phyloP scores from a whole-genome alignment of 345 rosid species.

The Populus deltoides region DNA sequence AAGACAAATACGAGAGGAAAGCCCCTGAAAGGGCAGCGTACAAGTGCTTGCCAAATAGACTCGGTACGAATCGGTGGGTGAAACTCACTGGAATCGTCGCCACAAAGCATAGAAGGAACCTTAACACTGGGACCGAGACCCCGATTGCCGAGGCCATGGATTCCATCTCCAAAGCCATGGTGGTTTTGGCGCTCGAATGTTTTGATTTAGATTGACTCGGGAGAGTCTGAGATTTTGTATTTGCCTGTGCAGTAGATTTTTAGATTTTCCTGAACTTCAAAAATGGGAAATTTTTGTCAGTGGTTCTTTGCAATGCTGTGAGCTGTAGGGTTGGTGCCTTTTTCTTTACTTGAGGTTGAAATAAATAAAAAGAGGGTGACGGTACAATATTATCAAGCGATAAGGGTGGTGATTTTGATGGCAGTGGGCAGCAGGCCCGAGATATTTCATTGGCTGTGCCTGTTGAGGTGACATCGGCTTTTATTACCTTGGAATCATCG shows the following conservation, averaged over 20 bases:
- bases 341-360: not conserved
- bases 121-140: conserved; percentile 74
- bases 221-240: not conserved
- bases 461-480: not conserved
- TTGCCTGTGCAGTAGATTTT: too few relatives aligned
- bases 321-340: too few relatives aligned
- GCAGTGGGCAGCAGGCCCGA: not conserved
- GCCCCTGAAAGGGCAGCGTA: conserved; percentile 67
- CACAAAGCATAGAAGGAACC: conserved; percentile 82
- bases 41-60: conserved; percentile 57
- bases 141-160: conserved; percentile 78
- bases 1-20: conserved; percentile 69
- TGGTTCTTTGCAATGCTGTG: too few relatives aligned
- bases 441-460: not conserved
- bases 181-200: not conserved
- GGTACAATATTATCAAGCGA: too few relatives aligned
- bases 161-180: conserved; percentile 31
- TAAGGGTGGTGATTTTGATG: not conserved
- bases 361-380: not conserved
- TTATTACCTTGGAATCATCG: not conserved
- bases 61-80: conserved; percentile 62
- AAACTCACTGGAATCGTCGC: conserved; percentile 79
- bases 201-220: not conserved
- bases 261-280: too few relatives aligned
- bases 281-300: too few relatives aligned